Evolutionary conservation across 495 filamentous ascomycete species (phyloP), one percentile per base, ranked within the genome.

Genomic region (Daldinia bambusicola): DNA sequence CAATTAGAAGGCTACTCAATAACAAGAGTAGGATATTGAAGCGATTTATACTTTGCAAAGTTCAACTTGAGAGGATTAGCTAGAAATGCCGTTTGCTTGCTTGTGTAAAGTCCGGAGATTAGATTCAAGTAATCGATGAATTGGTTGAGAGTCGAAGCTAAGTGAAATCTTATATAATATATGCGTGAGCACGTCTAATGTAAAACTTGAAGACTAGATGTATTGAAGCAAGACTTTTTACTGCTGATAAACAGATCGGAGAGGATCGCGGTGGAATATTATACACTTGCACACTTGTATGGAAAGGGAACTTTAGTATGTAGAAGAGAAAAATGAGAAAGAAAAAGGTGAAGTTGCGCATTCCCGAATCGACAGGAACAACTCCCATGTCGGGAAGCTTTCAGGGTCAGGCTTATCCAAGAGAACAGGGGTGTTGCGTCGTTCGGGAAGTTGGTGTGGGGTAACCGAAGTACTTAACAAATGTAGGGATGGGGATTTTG

Each of bases 381-480:
- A 60, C 41, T 61, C 45, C 67, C 67, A 60, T 60, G 67, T 57
- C 22, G 18, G 37, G 45, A 63, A 45, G 20, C 50, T 58, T 60
- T 10, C 36, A 62, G 58, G 59, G 40, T 62, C 37, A 36, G 53
- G 53, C 3, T 14, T 32, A 34, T 31, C n/a, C 53, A 18, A 45
- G 50, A 7, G 31, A 60, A 45, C 69, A 71, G 58, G 69, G 69
- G 58, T 71, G 55, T 59, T 34, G 58, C 58, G 41, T 58, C 32
- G 62, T 48, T 66, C 56, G 69, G 68, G 62, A 63, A 63, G 52
- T 48, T 66, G 41, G 52, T 67, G 69, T 71, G 69, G 69, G 69
- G 69, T 71, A 71, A 71, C 37, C n/a, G 14, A 55, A 55, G 52
- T 55, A 55, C 52, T n/a, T 55, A 36, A 8, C 48, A 52, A 13